Conservation (phyloP, 441 rosid genomes). For the Croton setiger region DNA sequence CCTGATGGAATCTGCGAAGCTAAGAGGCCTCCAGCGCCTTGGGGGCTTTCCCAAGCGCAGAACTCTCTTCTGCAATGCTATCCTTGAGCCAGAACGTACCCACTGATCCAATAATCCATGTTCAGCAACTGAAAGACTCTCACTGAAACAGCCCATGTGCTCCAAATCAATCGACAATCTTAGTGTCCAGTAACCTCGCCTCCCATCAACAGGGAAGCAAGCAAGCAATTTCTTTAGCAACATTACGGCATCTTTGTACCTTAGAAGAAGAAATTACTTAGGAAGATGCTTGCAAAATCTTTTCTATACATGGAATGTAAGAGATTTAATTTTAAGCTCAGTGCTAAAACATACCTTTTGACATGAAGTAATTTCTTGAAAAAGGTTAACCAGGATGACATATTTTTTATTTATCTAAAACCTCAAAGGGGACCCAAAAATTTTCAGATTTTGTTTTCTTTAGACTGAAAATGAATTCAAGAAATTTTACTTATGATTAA, state of each 20-base stretch:
- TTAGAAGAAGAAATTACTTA: conserved; percentile 27
- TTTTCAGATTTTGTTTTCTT: not conserved
- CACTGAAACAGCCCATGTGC: conserved; percentile 61
- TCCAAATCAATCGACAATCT: conserved; percentile 85
- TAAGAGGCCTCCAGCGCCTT: conserved; percentile 90
- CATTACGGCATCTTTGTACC: conserved; percentile 60
- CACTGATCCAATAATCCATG: conserved; percentile 74
- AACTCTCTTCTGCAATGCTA: conserved; percentile 76
- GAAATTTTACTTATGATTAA: too few relatives aligned
- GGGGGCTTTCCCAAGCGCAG: conserved; percentile 93
- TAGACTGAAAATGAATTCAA: too few relatives aligned
- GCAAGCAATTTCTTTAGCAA: conserved; percentile 58
- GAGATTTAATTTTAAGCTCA: not conserved
- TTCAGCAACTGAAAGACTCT: conserved; percentile 82
- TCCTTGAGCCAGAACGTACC: conserved; percentile 92
- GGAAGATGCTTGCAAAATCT: not conserved
- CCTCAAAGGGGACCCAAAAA: not conserved
- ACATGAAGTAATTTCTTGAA: not conserved
- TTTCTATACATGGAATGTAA: not conserved
- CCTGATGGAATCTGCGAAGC: conserved; percentile 45
- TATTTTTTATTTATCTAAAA: too few relatives aligned
- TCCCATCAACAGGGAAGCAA: conserved; percentile 59
- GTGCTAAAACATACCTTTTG: not conserved
- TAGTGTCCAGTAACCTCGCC: conserved; percentile 94
- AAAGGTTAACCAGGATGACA: not conserved